Conservation (phyloP, 306 rosid species). For the Nissolia schottii region DNA sequence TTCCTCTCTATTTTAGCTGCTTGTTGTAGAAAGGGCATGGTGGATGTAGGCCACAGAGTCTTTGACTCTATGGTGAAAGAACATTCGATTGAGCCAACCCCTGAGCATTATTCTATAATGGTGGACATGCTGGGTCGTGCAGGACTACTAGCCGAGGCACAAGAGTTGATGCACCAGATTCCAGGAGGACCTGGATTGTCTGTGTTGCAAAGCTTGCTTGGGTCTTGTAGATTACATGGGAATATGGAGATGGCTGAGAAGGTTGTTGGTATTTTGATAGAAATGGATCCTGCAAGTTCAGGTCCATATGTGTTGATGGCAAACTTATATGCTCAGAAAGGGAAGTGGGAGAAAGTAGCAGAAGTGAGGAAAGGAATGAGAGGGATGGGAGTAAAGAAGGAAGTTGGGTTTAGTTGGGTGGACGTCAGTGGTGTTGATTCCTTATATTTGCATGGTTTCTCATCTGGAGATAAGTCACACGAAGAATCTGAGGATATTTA, state of each 20-base stretch:
- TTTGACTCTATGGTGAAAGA: constrained; percentile 57
- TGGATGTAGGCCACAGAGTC: constrained; percentile 51
- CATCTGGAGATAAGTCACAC: constrained; percentile 74
- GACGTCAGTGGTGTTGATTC: constrained; percentile 54
- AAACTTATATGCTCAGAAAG: constrained; percentile 75
- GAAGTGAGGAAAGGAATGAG: constrained; percentile 69
- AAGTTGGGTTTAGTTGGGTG: constrained; percentile 81
- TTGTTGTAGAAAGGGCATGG: constrained; percentile 80
- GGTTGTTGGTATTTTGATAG: constrained; percentile 41
- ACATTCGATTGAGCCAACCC: constrained; percentile 55
- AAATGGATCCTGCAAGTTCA: constrained; percentile 64
- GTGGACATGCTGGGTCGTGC: constrained; percentile 83
- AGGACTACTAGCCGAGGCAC: constrained; percentile 65
- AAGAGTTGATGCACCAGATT: constrained; percentile 46
- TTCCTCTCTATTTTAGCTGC: constrained; percentile 66
- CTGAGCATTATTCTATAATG: constrained; percentile 71
- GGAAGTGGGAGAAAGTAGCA: constrained; percentile 83
- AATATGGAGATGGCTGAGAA: constrained; percentile 73
- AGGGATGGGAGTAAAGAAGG: constrained; percentile 67
- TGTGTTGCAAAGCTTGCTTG: constrained; percentile 74
- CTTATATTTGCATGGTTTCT: constrained; percentile 64
- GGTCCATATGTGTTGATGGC: constrained; percentile 70
- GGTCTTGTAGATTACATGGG: constrained; percentile 67
- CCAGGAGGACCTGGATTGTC: constrained; percentile 66
- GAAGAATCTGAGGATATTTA: constrained; percentile 53